A percentile compares a stretch with the other conserved stretches of the same genome.
Evolutionary conservation across 2,329 filamentous ascomycete genomes (phyloP).

Genomic region (Talaromyces piceae): DNA sequence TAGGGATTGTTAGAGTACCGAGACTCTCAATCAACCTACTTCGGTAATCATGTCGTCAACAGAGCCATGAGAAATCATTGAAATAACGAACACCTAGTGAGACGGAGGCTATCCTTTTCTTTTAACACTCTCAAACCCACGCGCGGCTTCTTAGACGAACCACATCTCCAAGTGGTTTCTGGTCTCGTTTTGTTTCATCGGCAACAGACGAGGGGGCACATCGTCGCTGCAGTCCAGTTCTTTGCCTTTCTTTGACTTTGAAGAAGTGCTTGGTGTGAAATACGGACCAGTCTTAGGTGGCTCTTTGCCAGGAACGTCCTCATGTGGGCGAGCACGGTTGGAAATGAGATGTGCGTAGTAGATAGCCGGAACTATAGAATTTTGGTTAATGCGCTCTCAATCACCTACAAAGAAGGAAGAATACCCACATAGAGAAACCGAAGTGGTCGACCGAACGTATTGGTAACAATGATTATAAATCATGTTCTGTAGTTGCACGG

Average conservation of each 20-base stretch:
- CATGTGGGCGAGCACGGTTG: conserved; percentile 69
- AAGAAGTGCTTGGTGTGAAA: conserved; percentile 23
- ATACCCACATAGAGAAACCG: conserved; percentile 63
- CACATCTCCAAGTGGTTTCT: conserved; percentile 12
- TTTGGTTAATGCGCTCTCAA: neutral
- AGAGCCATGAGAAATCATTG: no score
- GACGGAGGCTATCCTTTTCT: no score
- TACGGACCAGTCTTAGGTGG: conserved; percentile 35
- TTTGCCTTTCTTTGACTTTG: neutral
- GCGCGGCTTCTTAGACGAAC: conserved; percentile 11
- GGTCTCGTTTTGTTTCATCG: conserved; percentile 6
- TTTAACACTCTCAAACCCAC: no score
- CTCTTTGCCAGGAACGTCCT: conserved; percentile 41
- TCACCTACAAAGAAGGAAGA: neutral
- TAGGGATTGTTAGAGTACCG: no score
- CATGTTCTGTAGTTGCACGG: conserved; percentile 71
- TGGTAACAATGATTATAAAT: conserved; percentile 95
- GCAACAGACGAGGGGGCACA: conserved; percentile 1
- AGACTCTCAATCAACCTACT: no score
- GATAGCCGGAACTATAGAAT: conserved; percentile 59
- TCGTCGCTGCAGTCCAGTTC: neutral
- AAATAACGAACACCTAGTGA: no score
- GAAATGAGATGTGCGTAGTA: conserved; percentile 95
- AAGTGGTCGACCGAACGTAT: conserved; percentile 84
- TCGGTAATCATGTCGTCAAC: no score